phyloP scores from a whole-genome alignment of 2,329 filamentous ascomycete species.

The Tetracladium maxilliforme region DNA sequence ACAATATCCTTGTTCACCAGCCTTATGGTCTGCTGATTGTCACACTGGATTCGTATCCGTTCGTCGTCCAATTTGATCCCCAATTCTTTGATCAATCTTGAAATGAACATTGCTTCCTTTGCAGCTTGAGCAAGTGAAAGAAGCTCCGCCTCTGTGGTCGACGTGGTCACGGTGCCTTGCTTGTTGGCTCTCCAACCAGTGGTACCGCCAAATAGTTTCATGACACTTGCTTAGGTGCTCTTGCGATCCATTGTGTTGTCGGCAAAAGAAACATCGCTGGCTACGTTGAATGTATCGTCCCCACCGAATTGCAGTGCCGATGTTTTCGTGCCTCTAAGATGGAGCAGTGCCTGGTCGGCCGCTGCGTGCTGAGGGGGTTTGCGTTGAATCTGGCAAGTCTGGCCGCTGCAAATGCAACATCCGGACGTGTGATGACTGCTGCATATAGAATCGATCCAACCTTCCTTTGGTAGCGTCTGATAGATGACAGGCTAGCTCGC shows the following conservation, averaged over 20 bases:
- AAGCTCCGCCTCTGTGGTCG: conserved; percentile 3
- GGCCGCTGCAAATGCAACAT: too few species aligned
- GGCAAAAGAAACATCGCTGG: conserved; percentile 1
- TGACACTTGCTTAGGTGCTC: conserved; percentile 1
- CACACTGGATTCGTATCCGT: conserved; percentile 39
- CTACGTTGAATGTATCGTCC: conserved; percentile 1
- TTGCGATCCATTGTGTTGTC: conserved; percentile 1
- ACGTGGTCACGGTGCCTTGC: conserved; percentile 2
- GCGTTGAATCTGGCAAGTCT: conserved; percentile 1
- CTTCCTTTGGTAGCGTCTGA: too few species aligned
- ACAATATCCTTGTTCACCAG: conserved; percentile 4
- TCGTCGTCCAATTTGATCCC: too few species aligned
- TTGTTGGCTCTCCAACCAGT: conserved; percentile 1
- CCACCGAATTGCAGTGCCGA: background rate
- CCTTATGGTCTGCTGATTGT: conserved; percentile 3
- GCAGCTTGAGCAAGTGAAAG: background rate
- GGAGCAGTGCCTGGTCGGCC: background rate
- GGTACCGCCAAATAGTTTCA: conserved; percentile 1
- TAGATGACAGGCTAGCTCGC: too few species aligned
- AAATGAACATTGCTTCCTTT: conserved; percentile 1
- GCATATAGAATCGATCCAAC: too few species aligned
- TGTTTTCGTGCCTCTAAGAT: background rate
- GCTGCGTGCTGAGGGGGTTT: conserved; percentile 1
- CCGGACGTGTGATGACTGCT: too few species aligned
- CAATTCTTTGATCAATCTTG: background rate